A percentile compares a stretch with the other conserved stretches of the same genome.
phyloP scores from a whole-genome alignment of 441 rosid species.

The Eruca vesicaria region DNA sequence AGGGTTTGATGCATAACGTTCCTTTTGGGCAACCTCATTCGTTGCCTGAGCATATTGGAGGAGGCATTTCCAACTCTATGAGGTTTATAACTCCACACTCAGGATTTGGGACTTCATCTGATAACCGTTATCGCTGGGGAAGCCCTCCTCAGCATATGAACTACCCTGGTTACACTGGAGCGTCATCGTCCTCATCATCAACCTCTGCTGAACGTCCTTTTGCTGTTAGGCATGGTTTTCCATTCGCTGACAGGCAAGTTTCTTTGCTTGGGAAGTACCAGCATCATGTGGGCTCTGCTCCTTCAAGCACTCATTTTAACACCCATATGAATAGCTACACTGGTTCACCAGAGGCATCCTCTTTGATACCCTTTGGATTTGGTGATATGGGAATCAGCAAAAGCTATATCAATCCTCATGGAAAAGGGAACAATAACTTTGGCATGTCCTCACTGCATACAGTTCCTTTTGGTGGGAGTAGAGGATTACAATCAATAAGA shows the following conservation, averaged over 20 bases:
- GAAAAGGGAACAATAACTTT: conserved; percentile 50
- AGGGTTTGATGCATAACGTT: conserved; percentile 43
- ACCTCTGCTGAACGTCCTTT: conserved; percentile 52
- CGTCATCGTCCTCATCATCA: conserved; percentile 40
- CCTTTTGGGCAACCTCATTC: conserved; percentile 55
- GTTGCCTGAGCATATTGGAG: conserved; percentile 53
- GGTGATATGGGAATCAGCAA: conserved; percentile 52
- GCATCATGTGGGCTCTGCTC: conserved; percentile 88
- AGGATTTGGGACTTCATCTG: conserved; percentile 61
- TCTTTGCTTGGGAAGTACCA: conserved; percentile 56
- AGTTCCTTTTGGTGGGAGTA: conserved; percentile 48
- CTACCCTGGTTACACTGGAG: conserved; percentile 49
- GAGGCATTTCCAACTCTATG: conserved; percentile 52
- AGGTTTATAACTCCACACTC: conserved; percentile 52
- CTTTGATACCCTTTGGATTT: conserved; percentile 44
- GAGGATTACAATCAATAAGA: conserved; percentile 44
- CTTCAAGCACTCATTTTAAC: conserved; percentile 64
- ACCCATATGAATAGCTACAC: conserved; percentile 50
- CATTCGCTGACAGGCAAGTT: conserved; percentile 44
- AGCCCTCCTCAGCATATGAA: conserved; percentile 64
- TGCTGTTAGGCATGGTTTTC: conserved; percentile 40
- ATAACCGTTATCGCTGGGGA: conserved; percentile 87
- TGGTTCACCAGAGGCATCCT: conserved; percentile 62
- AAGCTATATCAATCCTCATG: conserved; percentile 49
- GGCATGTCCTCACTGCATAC: conserved; percentile 55